phyloP scores from a whole-genome alignment of 805 yeast species.

The Hagleromyces aurorensis region DNA sequence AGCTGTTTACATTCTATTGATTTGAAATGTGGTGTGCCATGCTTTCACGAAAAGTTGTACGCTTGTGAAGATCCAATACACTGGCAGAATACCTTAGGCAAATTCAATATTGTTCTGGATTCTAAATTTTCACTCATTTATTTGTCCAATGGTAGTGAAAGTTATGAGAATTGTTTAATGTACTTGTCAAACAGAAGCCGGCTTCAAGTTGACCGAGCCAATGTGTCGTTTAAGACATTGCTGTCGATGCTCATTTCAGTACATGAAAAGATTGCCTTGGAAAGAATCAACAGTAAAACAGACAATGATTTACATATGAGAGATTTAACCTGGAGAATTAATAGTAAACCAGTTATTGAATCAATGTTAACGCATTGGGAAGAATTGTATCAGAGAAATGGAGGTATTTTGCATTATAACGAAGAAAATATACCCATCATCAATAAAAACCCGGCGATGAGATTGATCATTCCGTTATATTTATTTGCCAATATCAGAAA shows the following conservation, averaged over 20 bases:
- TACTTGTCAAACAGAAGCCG: conserved; percentile 37
- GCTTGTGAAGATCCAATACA: conserved; percentile 39
- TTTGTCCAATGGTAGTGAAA: conserved; percentile 47
- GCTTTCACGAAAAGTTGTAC: conserved; percentile 55
- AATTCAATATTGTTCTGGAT: conserved; percentile 37
- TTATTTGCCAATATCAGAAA: conserved; percentile 61
- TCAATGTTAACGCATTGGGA: conserved; percentile 63
- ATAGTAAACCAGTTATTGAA: conserved; percentile 51
- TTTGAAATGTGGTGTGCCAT: conserved; percentile 58
- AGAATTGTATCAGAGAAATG: conserved; percentile 47
- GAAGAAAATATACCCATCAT: conserved; percentile 33
- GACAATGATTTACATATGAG: conserved; percentile 37
- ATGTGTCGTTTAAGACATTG: conserved; percentile 35
- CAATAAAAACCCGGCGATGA: conserved; percentile 48
- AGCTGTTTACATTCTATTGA: conserved; percentile 39
- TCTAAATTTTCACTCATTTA: conserved; percentile 49
- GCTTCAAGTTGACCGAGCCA: conserved; percentile 26
- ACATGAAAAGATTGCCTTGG: conserved; percentile 56
- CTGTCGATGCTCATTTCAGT: conserved; percentile 54
- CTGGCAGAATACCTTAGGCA: conserved; percentile 41
- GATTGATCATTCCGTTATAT: conserved; percentile 58
- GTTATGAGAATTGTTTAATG: conserved; percentile 37
- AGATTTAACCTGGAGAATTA: conserved; percentile 59
- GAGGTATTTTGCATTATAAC: conserved; percentile 52
- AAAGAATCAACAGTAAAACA: conserved; percentile 34